A percentile compares a stretch with the other conserved stretches of the same genome.
These are phyloP conservation scores for Myriosclerotinia curreyana DNA, from an alignment of 2,329 filamentous ascomycete genomes.

Conservation along the genomic window DNA sequence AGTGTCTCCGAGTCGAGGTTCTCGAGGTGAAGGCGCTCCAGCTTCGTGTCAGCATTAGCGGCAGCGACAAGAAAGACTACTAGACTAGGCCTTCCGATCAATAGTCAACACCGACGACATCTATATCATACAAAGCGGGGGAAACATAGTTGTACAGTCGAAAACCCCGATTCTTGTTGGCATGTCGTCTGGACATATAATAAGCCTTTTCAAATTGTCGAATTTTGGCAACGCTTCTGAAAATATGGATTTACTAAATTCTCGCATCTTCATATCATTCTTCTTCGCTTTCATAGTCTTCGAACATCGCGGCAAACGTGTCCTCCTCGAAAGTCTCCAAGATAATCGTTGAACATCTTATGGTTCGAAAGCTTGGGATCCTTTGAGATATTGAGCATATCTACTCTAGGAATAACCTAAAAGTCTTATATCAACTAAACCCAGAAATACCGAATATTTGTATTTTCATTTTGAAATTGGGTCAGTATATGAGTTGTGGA, in stretches of 20 bases:
- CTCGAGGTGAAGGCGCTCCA: not conserved
- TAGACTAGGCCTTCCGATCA: not conserved
- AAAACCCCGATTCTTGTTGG: rapidly evolving
- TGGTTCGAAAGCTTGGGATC: not conserved
- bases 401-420: not conserved
- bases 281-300: not conserved
- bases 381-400: not conserved
- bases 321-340: not conserved
- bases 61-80: not conserved
- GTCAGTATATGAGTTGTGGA: not conserved
- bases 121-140: no score
- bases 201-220: not conserved
- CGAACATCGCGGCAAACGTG: not conserved
- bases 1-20: rapidly evolving
- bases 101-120: no score
- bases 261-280: not conserved
- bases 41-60: not conserved
- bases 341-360: not conserved
- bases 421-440: not conserved
- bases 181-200: not conserved
- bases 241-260: not conserved
- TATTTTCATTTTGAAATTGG: not conserved
- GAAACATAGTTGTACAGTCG: no score
- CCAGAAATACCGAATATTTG: no score
- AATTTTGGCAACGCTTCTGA: not conserved